Evolutionary conservation across 2,329 filamentous ascomycete species (phyloP).

Genomic region (Mycosphaerella arachidis): DNA sequence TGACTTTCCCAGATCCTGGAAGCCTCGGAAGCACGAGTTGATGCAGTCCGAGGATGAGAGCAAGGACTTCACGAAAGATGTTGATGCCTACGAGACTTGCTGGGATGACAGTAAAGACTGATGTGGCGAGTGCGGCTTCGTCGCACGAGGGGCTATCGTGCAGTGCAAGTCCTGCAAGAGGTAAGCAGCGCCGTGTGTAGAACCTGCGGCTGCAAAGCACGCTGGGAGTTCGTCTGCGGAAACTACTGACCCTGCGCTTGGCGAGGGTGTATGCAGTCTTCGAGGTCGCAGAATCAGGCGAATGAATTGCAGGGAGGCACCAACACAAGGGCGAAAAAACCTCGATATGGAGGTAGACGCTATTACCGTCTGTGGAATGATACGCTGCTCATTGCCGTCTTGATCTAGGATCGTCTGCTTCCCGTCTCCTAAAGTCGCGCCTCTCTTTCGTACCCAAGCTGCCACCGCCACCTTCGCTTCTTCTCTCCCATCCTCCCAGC

Average conservation of each 20-base stretch:
- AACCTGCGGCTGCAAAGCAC: too few species aligned
- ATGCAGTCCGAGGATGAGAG: too few species aligned
- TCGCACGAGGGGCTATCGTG: too few species aligned
- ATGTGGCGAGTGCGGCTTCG: too few species aligned
- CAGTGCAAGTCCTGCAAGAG: too few species aligned
- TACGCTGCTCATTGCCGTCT: constrained; percentile 44
- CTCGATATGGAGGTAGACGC: neutral
- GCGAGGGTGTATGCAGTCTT: neutral
- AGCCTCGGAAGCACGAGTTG: too few species aligned
- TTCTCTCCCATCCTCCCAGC: constrained; percentile 61
- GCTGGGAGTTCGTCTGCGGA: neutral
- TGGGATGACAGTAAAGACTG: too few species aligned
- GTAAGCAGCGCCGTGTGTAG: too few species aligned
- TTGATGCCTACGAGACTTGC: too few species aligned
- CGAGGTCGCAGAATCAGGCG: neutral
- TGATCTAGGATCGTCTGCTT: constrained; percentile 76
- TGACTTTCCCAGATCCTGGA: too few species aligned
- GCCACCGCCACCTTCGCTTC: constrained; percentile 79
- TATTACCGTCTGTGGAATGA: neutral
- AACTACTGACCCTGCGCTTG: neutral
- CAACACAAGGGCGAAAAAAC: neutral
- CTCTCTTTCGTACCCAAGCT: constrained; percentile 90
- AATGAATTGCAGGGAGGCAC: neutral
- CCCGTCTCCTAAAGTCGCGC: constrained; percentile 73
- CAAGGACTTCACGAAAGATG: too few species aligned